phyloP scores from a whole-genome alignment of 1,139 yeast species.

The Hemisphaericaspora xylanilytica region DNA sequence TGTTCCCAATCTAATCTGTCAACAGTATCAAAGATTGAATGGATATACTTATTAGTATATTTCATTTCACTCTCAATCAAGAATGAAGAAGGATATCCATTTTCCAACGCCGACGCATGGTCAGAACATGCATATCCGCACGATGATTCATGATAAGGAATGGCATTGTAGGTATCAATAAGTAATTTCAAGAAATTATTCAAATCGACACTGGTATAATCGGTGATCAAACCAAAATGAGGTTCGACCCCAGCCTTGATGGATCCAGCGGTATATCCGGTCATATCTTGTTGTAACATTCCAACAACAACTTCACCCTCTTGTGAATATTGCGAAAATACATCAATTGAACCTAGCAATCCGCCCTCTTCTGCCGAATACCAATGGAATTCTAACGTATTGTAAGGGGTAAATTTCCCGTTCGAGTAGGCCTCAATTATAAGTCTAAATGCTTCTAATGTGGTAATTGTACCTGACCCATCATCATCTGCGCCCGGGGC shows the following conservation, averaged over 20 bases:
- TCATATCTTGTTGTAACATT: slow-evolving; percentile 95
- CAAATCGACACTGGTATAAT: slow-evolving; percentile 61
- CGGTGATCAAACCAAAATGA: slow-evolving; percentile 77
- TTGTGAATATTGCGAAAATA: slow-evolving; percentile 56
- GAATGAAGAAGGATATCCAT: slow-evolving; percentile 81
- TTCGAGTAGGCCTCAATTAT: slow-evolving; percentile 37
- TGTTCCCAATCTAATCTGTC: slow-evolving; percentile 77
- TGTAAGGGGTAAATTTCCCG: slow-evolving; percentile 53
- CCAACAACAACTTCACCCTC: slow-evolving; percentile 59
- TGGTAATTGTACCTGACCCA: slow-evolving; percentile 84
- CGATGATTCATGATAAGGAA: slow-evolving; percentile 68
- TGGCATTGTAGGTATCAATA: slow-evolving; percentile 58
- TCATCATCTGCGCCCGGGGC: slow-evolving; percentile 98
- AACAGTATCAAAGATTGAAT: slow-evolving; percentile 74
- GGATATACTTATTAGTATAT: slow-evolving; percentile 66
- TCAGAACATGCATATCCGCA: slow-evolving; percentile 96
- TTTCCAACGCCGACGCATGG: slow-evolving; percentile 80
- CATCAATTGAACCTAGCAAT: slow-evolving; percentile 78
- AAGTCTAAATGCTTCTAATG: slow-evolving; percentile 70
- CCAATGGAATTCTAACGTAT: slow-evolving; percentile 88
- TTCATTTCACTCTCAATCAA: slow-evolving; percentile 74
- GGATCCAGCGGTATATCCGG: slow-evolving; percentile 70
- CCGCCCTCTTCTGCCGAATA: slow-evolving; percentile 97
- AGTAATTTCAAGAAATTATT: slow-evolving; percentile 62
- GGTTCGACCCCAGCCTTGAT: slow-evolving; percentile 57